Base-by-base conservation (phyloP, 495 filamentous ascomycete species). In the Astrothelium macrocarpum region DNA sequence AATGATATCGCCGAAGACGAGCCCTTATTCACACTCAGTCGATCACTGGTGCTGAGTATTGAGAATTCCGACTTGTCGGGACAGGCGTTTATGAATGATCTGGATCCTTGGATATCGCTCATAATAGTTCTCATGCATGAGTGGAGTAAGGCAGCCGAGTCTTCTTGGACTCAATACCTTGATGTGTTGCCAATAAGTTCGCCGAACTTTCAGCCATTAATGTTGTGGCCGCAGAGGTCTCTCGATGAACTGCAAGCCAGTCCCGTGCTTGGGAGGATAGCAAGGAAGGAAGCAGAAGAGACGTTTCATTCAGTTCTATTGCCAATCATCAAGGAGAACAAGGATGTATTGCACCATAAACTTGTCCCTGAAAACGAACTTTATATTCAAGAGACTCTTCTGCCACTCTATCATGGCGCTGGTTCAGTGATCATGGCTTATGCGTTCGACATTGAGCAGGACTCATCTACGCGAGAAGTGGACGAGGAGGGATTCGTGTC, bases 391-490 rank as follows among this genome's bases (percentile, higher is more conserved):
- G 73, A 81, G 28, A 56, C 49, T 26, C 74, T 91, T 18, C 68
- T 90, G 4, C 66, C 72, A 20, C 76, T 91, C 9, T 84, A 85
- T 34, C 91, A 96, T 73, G 79, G 81, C 11, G 89, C 96, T 83
- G 92, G 87, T 0, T 90, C 87, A 16, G 81, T 87, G 18, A 94
- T 96, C 49, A 96, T 97, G 91, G 87, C 90, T 3, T 97, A 97
- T 72, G 91, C 90, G 1, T 97, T 97, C 68, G 93, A 96, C 65
- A 80, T 97, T 32, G 84, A 85, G 66, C 65, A 66, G 43, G 75
- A 81, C 0, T 78, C 82, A 11, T 76, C 81, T 1, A 80, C 83
- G 28, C 77, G 80, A 0, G 81, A 85, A 0, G 82, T 83, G 43
- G 80, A 81, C 20, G 78, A 73, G 67, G 85, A 89, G 53, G 82